A percentile compares a stretch with the other conserved stretches of the same genome.
These are phyloP conservation scores for Vigna trinervia DNA, from an alignment of 306 rosid genomes.

Conservation along the genomic window DNA sequence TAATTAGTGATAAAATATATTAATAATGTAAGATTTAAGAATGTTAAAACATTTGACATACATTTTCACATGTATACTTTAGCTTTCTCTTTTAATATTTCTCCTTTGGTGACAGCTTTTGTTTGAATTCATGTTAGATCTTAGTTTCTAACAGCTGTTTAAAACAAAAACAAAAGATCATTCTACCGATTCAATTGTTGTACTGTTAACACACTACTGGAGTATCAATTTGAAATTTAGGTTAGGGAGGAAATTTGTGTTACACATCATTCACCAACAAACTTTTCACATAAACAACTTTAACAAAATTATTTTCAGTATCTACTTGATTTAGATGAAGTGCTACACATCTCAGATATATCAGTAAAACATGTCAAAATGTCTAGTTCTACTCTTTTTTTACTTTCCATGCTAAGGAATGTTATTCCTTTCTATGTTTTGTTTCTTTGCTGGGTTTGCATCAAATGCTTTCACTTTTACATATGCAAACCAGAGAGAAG, in stretches of 20 bases:
- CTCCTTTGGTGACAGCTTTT: background rate
- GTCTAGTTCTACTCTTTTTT: background rate
- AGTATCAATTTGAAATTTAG: no score
- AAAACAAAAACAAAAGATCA: background rate
- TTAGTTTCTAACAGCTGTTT: background rate
- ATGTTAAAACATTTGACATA: background rate
- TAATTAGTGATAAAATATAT: no score
- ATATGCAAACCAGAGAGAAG: background rate
- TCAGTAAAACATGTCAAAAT: background rate
- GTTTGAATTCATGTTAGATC: no score
- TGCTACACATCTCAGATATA: background rate
- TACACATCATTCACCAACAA: no score
- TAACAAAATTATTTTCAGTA: no score
- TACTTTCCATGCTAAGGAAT: background rate
- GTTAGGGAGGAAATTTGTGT: no score
- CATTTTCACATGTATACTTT: background rate
- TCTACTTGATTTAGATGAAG: background rate
- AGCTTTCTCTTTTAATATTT: background rate
- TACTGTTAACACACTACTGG: background rate
- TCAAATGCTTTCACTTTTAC: background rate
- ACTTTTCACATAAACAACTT: no score
- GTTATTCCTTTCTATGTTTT: background rate
- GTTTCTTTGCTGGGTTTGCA: background rate
- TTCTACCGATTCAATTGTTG: background rate
- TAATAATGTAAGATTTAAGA: background rate